Conservation (phyloP, 2,329 filamentous ascomycete species). For the Ophiostoma ips region DNA sequence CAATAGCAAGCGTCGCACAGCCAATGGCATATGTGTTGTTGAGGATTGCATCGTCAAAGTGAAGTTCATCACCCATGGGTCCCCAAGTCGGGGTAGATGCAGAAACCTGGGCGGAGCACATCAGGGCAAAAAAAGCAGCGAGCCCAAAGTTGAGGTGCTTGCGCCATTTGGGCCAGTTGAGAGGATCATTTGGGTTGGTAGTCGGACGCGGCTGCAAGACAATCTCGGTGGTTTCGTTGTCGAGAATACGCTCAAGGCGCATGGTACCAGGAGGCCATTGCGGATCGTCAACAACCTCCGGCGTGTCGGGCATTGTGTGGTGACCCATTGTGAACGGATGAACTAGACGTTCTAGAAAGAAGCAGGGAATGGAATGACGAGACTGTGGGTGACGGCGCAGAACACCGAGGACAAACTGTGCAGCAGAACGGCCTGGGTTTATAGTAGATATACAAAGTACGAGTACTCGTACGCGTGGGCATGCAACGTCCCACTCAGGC, state of each 20-base stretch:
- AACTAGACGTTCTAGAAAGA: background rate
- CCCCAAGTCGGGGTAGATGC: conserved; percentile 16
- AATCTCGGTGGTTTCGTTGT: background rate
- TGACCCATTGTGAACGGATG: background rate
- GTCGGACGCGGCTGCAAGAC: conserved; percentile 37
- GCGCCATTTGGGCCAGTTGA: conserved; percentile 29
- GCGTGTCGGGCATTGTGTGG: background rate
- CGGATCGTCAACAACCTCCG: conserved; percentile 2
- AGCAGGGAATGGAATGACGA: no score
- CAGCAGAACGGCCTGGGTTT: no score
- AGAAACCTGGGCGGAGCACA: conserved; percentile 23
- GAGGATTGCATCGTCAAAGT: conserved; percentile 20
- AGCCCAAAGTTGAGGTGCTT: conserved; percentile 25
- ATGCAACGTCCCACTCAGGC: no score
- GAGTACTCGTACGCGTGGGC: no score
- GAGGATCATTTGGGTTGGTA: conserved; percentile 31
- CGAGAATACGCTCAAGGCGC: background rate
- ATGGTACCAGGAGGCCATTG: conserved; percentile 9
- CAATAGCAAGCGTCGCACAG: conserved; percentile 23
- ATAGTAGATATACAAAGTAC: no score
- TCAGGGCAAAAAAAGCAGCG: conserved; percentile 25
- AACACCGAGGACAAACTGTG: no score
- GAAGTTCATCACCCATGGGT: background rate
- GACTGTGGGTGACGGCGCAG: no score
- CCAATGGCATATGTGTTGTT: conserved; percentile 19